A percentile compares a stretch with the other conserved stretches of the same genome.
These are phyloP conservation scores for Gloeopeniophorella convolvens DNA, from an alignment of 768 basidiomycete species.

Conservation along the genomic window DNA sequence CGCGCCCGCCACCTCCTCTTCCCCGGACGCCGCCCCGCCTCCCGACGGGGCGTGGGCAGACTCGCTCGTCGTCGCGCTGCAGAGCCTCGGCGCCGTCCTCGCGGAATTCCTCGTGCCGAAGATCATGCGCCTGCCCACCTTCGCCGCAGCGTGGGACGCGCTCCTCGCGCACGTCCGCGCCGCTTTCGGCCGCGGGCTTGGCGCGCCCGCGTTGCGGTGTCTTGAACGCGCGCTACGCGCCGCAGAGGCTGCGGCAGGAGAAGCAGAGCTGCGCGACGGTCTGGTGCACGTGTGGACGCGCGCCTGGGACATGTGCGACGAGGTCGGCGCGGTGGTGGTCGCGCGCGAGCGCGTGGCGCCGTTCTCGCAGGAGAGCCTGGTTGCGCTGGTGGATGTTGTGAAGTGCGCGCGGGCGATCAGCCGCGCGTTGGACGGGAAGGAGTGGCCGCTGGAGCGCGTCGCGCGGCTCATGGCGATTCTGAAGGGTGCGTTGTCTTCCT, in stretches of 20 bases:
- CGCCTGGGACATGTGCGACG: constrained; percentile 65
- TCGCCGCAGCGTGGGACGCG: constrained; percentile 63
- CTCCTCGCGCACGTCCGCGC: constrained; percentile 71
- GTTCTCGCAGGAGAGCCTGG: constrained; percentile 82
- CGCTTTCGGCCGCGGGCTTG: constrained; percentile 56
- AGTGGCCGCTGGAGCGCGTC: constrained; percentile 64
- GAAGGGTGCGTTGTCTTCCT: constrained; percentile 43
- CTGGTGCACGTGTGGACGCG: constrained; percentile 48
- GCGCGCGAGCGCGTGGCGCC: constrained; percentile 28
- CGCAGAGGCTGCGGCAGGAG: constrained; percentile 29
- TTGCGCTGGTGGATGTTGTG: constrained; percentile 72
- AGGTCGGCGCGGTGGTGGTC: constrained; percentile 52
- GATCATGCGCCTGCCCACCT: constrained; percentile 67
- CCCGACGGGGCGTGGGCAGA: constrained; percentile 69
- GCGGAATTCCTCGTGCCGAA: constrained; percentile 69
- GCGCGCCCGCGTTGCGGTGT: constrained; percentile 79
- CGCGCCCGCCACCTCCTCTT: constrained; percentile 9
- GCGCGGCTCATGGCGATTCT: constrained; percentile 68
- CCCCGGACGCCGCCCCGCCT: constrained; percentile 14
- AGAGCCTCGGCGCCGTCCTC: constrained; percentile 80
- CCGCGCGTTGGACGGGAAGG: constrained; percentile 39
- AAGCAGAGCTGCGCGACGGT: constrained; percentile 29
- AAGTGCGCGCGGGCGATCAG: constrained; percentile 50
- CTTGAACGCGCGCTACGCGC: constrained; percentile 74
- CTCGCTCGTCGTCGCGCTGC: constrained; percentile 77